Conservation (phyloP, 1,284 basidiomycete species). For the Amylostereum areolatum region DNA sequence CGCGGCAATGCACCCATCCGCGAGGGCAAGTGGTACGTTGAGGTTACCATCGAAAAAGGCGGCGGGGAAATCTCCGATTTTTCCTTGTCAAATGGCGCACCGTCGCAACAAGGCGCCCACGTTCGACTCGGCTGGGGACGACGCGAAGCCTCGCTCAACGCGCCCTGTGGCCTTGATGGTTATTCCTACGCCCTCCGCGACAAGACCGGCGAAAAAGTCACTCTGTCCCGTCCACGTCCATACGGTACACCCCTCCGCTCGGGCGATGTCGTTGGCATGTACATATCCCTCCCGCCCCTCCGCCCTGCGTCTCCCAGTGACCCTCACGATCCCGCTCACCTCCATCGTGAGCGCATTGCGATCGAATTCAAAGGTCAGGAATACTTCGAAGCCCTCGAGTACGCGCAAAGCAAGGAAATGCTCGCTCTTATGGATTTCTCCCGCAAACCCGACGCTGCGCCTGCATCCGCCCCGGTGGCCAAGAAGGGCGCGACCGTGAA, state of each 20-base stretch:
- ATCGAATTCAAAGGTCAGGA: slow-evolving; percentile 96
- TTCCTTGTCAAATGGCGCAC: slow-evolving; percentile 24
- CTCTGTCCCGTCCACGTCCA: slow-evolving; percentile 72
- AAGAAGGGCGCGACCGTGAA: slow-evolving; percentile 68
- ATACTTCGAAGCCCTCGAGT: slow-evolving; percentile 94
- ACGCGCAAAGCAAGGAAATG: slow-evolving; percentile 93
- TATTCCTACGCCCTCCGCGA: slow-evolving; percentile 93
- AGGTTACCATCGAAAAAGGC: slow-evolving; percentile 76
- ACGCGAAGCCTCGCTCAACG: slow-evolving; percentile 88
- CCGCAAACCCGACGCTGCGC: slow-evolving; percentile 8
- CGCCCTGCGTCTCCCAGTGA: slow-evolving; percentile 50
- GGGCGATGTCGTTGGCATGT: slow-evolving; percentile 92
- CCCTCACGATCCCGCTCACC: slow-evolving; percentile 65
- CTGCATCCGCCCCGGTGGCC: slow-evolving; percentile 41
- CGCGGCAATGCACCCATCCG: slow-evolving; percentile 86
- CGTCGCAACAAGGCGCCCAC: slow-evolving; percentile 58
- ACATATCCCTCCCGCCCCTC: slow-evolving; percentile 79
- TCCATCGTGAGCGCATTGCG: slow-evolving; percentile 83
- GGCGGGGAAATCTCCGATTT: slow-evolving; percentile 57
- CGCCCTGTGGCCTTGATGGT: slow-evolving; percentile 88
- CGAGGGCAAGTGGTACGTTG: slow-evolving; percentile 93
- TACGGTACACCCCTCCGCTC: slow-evolving; percentile 75
- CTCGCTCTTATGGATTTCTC: slow-evolving; percentile 71
- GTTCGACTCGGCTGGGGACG: slow-evolving; percentile 90
- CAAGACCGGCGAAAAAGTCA: slow-evolving; percentile 87